Conservation (phyloP, 495 filamentous ascomycete species). For the Aspergillus haitiensis region DNA sequence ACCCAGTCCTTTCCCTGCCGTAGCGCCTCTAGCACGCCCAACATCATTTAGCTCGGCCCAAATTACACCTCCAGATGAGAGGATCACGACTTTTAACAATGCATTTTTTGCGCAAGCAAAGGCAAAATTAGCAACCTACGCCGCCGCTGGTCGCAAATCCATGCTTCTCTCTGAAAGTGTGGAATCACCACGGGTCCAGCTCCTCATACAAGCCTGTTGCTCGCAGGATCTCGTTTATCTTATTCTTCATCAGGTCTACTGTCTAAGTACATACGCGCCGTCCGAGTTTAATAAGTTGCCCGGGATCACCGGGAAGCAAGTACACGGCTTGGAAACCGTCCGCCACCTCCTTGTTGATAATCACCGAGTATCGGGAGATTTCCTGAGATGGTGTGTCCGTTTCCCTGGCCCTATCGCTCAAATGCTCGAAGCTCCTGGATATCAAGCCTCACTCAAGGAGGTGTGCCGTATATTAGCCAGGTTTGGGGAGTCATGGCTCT, state of each 20-base stretch:
- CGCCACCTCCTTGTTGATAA: conserved; percentile 40
- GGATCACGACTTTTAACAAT: conserved; percentile 8
- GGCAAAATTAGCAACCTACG: conserved; percentile 17
- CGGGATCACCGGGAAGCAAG: conserved; percentile 21
- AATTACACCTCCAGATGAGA: neutral
- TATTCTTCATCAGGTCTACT: conserved; percentile 68
- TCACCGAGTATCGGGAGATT: conserved; percentile 29
- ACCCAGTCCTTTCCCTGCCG: neutral
- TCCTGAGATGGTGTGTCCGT: conserved; percentile 51
- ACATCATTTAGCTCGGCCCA: neutral
- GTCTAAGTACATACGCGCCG: conserved; percentile 42
- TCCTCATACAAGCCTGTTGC: conserved; percentile 58
- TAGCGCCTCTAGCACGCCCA: neutral
- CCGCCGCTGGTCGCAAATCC: neutral
- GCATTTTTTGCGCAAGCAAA: conserved; percentile 22
- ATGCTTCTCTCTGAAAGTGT: conserved; percentile 28
- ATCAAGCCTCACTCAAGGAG: conserved; percentile 27
- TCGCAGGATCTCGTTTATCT: conserved; percentile 62
- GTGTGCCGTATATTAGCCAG: conserved; percentile 38
- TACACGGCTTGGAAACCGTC: conserved; percentile 31
- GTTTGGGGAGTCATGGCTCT: conserved; percentile 32
- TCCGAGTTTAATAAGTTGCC: conserved; percentile 23
- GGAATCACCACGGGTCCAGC: conserved; percentile 53
- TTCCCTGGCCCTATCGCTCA: conserved; percentile 48
- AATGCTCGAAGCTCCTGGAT: conserved; percentile 28